phyloP scores from a whole-genome alignment of 2,329 filamentous ascomycete genomes.

The Monilinia laxa region DNA sequence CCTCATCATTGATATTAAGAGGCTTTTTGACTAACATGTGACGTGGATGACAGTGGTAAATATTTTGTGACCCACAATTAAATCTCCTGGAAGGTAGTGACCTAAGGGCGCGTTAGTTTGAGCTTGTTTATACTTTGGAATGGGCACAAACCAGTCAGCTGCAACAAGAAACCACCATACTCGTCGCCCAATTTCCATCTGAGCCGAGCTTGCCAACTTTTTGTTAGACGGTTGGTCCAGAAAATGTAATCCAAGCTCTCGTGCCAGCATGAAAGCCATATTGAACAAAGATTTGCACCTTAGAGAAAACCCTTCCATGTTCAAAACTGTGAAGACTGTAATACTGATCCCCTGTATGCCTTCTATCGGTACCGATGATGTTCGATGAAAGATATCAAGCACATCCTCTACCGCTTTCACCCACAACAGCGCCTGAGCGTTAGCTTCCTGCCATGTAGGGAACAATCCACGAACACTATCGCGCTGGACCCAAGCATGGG shows the following conservation, averaged over 20 bases:
- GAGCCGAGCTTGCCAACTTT: too few species aligned
- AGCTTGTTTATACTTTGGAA: background rate
- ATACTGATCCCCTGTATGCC: slow-evolving; percentile 38
- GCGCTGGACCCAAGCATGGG: too few species aligned
- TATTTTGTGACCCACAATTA: slow-evolving; percentile 39
- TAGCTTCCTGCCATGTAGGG: slow-evolving; percentile 33
- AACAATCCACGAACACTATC: slow-evolving; percentile 13
- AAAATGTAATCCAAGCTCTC: slow-evolving; percentile 27
- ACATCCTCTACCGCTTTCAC: slow-evolving; percentile 40
- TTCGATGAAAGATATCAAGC: slow-evolving; percentile 37
- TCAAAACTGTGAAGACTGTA: slow-evolving; percentile 38
- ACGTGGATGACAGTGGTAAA: slow-evolving; percentile 40
- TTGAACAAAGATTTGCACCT: slow-evolving; percentile 39
- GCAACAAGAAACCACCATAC: too few species aligned
- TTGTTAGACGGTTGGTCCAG: too few species aligned
- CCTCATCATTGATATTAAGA: slow-evolving; percentile 41
- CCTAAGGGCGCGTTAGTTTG: slow-evolving; percentile 17
- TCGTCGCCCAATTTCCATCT: too few species aligned
- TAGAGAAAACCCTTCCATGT: slow-evolving; percentile 41
- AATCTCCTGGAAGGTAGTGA: slow-evolving; percentile 38
- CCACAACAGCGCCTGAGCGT: slow-evolving; percentile 38
- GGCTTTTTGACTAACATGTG: slow-evolving; percentile 44
- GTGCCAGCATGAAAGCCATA: slow-evolving; percentile 37
- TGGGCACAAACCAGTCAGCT: too few species aligned
- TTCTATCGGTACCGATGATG: too few species aligned